These are phyloP conservation scores for Diaporthe citrichinensis DNA, from an alignment of 2,329 filamentous ascomycete species.

Conservation along the genomic window DNA sequence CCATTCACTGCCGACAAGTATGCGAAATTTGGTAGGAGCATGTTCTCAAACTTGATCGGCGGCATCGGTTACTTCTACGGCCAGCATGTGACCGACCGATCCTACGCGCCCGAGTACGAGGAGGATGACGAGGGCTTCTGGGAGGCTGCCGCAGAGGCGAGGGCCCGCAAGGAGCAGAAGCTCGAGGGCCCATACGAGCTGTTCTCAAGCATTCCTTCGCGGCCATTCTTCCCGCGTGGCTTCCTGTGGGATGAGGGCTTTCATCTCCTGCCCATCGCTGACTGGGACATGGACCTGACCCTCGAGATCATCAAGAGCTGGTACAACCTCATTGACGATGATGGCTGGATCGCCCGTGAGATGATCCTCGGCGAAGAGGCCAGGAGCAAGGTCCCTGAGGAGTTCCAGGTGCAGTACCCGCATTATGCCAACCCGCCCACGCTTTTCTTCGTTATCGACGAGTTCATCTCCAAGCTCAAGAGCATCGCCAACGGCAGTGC, in stretches of 20 bases:
- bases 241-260: slow-evolving; percentile 99
- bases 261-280: slow-evolving; percentile 89
- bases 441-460: slow-evolving; percentile 89
- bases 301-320: slow-evolving; percentile 93
- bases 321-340: slow-evolving; percentile 96
- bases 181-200: slow-evolving; percentile 88
- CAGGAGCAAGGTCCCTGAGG: slow-evolving; percentile 90
- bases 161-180: slow-evolving; percentile 76
- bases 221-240: slow-evolving; percentile 95
- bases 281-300: slow-evolving; percentile 93
- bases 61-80: slow-evolving; percentile 97
- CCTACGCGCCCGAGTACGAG: slow-evolving; percentile 92
- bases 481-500: slow-evolving; percentile 63
- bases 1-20: slow-evolving; percentile 84
- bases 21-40: slow-evolving; percentile 83
- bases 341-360: slow-evolving; percentile 97
- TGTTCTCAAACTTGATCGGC: slow-evolving; percentile 94
- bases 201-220: slow-evolving; percentile 91
- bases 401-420: slow-evolving; percentile 96
- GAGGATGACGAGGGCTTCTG: slow-evolving; percentile 97
- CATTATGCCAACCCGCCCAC: slow-evolving; percentile 98
- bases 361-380: slow-evolving; percentile 94
- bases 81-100: slow-evolving; percentile 88
- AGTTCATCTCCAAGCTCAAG: slow-evolving; percentile 84
- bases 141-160: slow-evolving; percentile 88